Conservation (phyloP, 306 rosid species). For the Leucaena leucocephala region DNA sequence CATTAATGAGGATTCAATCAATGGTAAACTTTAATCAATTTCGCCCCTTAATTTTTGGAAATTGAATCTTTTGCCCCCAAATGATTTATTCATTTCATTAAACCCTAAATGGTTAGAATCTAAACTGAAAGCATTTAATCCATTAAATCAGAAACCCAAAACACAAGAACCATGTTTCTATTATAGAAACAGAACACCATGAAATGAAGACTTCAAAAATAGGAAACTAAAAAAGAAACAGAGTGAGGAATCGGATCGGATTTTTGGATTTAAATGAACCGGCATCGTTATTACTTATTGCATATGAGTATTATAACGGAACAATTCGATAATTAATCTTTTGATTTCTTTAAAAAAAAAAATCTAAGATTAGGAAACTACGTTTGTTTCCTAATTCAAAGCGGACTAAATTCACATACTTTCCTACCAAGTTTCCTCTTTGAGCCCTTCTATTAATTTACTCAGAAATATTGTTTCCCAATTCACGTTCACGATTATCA, state of each 20-base stretch:
- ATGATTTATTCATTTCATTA: neutral
- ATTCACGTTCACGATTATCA: neutral
- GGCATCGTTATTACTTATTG: no score
- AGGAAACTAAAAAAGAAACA: no score
- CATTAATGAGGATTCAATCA: neutral
- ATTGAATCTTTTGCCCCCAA: neutral
- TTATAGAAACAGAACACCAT: no score
- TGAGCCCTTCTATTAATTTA: neutral
- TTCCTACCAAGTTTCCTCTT: neutral
- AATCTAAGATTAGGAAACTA: neutral
- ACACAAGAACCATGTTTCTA: neutral
- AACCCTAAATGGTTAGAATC: no score
- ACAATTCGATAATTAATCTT: no score
- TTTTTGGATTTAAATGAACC: no score
- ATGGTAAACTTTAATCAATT: neutral
- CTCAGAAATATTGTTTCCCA: neutral
- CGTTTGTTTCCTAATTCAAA: slow-evolving; percentile 2
- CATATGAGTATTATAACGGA: no score
- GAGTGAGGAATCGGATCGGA: no score
- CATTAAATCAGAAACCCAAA: neutral
- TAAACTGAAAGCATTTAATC: neutral
- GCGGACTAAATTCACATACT: neutral
- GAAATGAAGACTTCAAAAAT: no score
- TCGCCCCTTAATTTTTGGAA: neutral
- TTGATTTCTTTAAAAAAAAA: no score